These are phyloP conservation scores for Plasmodium cynomolgi DNA, from an alignment of 169 alveolate species.

Conservation along the genomic window DNA sequence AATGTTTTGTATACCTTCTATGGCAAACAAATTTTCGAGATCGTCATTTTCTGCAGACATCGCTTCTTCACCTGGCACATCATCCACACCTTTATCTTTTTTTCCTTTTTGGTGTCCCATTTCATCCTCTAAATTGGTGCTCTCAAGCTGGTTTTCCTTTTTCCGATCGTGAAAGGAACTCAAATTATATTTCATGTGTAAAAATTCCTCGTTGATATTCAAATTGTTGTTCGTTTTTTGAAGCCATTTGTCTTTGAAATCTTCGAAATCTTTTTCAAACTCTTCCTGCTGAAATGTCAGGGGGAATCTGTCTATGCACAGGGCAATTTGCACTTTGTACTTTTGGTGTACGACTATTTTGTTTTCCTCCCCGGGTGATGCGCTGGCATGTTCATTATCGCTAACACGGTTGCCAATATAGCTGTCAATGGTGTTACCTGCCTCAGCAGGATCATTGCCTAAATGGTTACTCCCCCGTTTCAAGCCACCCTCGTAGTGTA, in stretches of 20 bases:
- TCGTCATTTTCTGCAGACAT: constrained; percentile 16
- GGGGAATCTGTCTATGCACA: constrained; percentile 73
- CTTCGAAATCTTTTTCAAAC: constrained; percentile 65
- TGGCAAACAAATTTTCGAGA: constrained; percentile 39
- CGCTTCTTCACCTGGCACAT: not conserved
- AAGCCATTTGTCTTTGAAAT: constrained; percentile 68
- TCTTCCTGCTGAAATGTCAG: constrained; percentile 43
- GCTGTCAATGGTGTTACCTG: not conserved
- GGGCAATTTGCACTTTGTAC: constrained; percentile 63
- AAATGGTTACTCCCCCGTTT: not conserved
- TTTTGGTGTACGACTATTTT: constrained; percentile 55
- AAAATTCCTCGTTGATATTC: constrained; percentile 61
- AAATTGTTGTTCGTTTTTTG: constrained; percentile 65
- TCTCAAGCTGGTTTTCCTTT: constrained; percentile 8
- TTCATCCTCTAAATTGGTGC: not conserved
- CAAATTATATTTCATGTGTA: constrained; percentile 72
- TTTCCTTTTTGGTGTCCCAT: not conserved
- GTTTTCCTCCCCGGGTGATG: constrained; percentile 16
- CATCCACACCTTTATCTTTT: not conserved
- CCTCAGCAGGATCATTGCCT: not conserved
- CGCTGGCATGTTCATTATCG: constrained; percentile 7
- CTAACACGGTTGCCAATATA: not conserved
- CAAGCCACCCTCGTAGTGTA: not conserved
- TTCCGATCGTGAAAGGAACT: constrained; percentile 51
- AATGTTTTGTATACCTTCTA: constrained; percentile 63